Evolutionary conservation across 139 green algal genomes (phyloP).

Genomic region (Limnomonas spitsbergensis): DNA sequence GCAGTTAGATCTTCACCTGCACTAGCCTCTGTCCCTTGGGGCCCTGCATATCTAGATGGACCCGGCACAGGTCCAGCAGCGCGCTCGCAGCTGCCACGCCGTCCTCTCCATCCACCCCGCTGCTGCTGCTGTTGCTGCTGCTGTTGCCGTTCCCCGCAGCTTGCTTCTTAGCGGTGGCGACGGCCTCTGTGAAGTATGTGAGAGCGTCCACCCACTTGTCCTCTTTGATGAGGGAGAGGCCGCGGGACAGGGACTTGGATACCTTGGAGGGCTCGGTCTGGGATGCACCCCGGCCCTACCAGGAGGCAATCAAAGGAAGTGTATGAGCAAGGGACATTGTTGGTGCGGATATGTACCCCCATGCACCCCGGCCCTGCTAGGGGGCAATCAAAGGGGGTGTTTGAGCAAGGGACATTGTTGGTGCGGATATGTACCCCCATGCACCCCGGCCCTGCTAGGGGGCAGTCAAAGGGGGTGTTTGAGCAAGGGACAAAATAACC

Average conservation of each 20-base stretch:
- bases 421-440: no score
- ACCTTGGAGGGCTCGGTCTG: no score
- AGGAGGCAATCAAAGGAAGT: background rate
- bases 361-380: no score
- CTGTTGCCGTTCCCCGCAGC: background rate
- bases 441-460: no score
- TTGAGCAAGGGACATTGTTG: no score
- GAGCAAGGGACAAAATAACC: no score
- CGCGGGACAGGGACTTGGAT: constrained; percentile 1
- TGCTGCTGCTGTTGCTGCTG: no score
- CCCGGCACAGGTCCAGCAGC: background rate
- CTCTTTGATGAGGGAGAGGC: constrained; percentile 27
- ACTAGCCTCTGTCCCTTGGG: background rate
- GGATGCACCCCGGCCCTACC: background rate
- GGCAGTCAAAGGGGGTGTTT: no score
- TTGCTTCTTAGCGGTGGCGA: background rate
- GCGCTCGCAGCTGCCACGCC: background rate
- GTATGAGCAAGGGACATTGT: no score
- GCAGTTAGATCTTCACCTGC: no score
- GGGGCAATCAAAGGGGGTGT: no score
- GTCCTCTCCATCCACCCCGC: background rate
- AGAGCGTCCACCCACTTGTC: constrained; percentile 32
- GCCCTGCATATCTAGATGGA: background rate
- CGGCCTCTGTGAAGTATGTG: constrained; percentile 15
- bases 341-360: no score